Percentiles rank a stretch among this genome's conserved stretches.
Evolutionary conservation across 1,139 yeast genomes (phyloP).

Genomic region (Candida sp.): DNA sequence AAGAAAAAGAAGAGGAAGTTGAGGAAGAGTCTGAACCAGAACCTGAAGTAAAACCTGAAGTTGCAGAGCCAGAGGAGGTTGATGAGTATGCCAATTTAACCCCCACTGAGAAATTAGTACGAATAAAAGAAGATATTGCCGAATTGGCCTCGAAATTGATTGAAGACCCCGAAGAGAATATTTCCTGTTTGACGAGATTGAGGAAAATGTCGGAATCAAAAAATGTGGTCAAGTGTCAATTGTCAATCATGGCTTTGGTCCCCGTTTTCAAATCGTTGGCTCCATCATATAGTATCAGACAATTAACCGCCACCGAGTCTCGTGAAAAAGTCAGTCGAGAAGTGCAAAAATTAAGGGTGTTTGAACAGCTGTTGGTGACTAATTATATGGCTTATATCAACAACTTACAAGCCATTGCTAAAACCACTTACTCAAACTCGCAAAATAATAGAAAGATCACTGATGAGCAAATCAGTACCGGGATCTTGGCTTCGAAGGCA

Average conservation of each 20-base stretch:
- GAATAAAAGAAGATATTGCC: constrained; percentile 82
- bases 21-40: constrained; percentile 19
- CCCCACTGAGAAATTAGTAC: constrained; percentile 56
- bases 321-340: constrained; percentile 83
- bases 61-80: constrained; percentile 25
- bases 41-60: constrained; percentile 16
- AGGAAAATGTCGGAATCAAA: constrained; percentile 69
- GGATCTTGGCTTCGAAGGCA: constrained; percentile 64
- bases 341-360: constrained; percentile 67
- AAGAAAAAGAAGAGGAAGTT: constrained; percentile 17
- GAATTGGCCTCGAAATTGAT: constrained; percentile 71
- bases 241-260: constrained; percentile 74
- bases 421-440: constrained; percentile 37
- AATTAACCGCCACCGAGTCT: constrained; percentile 76
- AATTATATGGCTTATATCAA: constrained; percentile 72
- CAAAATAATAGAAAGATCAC: constrained; percentile 36
- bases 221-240: constrained; percentile 66
- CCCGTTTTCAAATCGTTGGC: constrained; percentile 83
- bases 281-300: constrained; percentile 85
- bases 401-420: constrained; percentile 42
- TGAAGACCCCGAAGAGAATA: constrained; percentile 90
- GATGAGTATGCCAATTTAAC: constrained; percentile 48
- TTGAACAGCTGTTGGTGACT: constrained; percentile 72
- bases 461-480: constrained; percentile 41
- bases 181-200: constrained; percentile 62